phyloP scores from a whole-genome alignment of 805 yeast species.

The Blastobotrys americana region DNA sequence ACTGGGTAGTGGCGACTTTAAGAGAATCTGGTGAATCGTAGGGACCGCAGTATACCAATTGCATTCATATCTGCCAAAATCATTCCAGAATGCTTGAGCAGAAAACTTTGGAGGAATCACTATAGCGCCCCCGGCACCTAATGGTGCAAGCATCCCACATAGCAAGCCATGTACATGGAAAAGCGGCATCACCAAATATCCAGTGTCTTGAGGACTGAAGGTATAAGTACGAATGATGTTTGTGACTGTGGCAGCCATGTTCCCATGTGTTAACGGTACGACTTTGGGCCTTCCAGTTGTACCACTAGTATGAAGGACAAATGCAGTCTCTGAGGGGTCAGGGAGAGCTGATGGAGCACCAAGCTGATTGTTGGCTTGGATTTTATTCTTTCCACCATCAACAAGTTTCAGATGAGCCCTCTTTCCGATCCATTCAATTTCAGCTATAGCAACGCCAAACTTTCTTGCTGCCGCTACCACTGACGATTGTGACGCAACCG shows the following conservation, averaged over 20 bases:
- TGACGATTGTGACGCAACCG: constrained; percentile 34
- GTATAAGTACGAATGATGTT: constrained; percentile 56
- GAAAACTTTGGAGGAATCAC: constrained; percentile 59
- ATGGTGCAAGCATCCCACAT: constrained; percentile 56
- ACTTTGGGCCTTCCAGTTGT: constrained; percentile 74
- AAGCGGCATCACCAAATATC: constrained; percentile 67
- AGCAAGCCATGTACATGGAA: constrained; percentile 73
- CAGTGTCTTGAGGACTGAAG: constrained; percentile 41
- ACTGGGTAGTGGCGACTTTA: constrained; percentile 45
- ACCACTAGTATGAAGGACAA: constrained; percentile 67
- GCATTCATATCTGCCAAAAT: constrained; percentile 44
- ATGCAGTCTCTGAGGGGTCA: constrained; percentile 47
- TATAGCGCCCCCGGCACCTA: constrained; percentile 52
- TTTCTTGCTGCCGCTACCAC: constrained; percentile 46
- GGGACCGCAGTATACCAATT: constrained; percentile 77
- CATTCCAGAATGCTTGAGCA: constrained; percentile 54
- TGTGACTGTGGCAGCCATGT: constrained; percentile 50
- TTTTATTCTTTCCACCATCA: constrained; percentile 1
- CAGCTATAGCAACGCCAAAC: constrained; percentile 44
- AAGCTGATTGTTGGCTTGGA: not conserved
- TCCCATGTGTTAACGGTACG: constrained; percentile 61
- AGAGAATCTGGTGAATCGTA: constrained; percentile 61
- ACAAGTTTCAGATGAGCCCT: not conserved
- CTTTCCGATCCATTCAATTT: constrained; percentile 37
- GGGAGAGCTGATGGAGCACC: constrained; percentile 20